Percentiles rank a stretch among this genome's conserved stretches.
phyloP scores from a whole-genome alignment of 306 rosid genomes.

The Sphenostylis stenocarpa region DNA sequence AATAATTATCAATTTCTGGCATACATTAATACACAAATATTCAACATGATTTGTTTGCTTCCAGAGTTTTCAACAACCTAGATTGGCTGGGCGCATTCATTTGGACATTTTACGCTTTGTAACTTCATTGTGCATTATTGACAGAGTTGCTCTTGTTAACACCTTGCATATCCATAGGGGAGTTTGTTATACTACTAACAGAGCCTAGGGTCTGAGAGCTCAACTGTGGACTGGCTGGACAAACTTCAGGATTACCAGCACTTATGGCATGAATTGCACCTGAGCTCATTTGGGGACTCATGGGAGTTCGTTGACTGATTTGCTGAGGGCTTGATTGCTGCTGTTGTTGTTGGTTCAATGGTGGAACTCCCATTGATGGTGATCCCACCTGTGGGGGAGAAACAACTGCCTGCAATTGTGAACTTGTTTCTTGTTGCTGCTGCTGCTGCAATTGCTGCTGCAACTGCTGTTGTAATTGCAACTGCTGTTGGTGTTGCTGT shows the following conservation, averaged over 20 bases:
- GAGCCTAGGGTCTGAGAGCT: constrained; percentile 95
- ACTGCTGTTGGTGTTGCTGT: constrained; percentile 39
- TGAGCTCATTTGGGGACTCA: constrained; percentile 95
- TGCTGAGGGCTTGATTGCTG: constrained; percentile 91
- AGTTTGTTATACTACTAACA: constrained; percentile 62
- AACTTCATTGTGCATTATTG: constrained; percentile 51
- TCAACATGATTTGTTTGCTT: neutral
- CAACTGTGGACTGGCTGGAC: constrained; percentile 96
- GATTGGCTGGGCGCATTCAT: neutral
- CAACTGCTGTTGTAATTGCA: constrained; percentile 36
- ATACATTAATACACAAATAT: neutral
- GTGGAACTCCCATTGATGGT: constrained; percentile 83
- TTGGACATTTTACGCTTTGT: neutral
- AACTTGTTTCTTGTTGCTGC: constrained; percentile 74
- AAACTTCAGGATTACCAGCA: constrained; percentile 87
- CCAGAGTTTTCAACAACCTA: neutral
- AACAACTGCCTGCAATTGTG: constrained; percentile 78
- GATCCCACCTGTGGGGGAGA: constrained; percentile 91
- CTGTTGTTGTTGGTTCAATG: constrained; percentile 67
- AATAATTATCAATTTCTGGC: constrained; percentile 8
- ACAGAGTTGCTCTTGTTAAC: constrained; percentile 82
- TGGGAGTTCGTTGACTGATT: constrained; percentile 88
- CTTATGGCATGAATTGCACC: constrained; percentile 84
- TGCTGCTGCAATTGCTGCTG: constrained; percentile 46
- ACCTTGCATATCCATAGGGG: constrained; percentile 96